Evolutionary conservation across 2,329 filamentous ascomycete genomes (phyloP).

Genomic region (Cladosporium cucumerinum): DNA sequence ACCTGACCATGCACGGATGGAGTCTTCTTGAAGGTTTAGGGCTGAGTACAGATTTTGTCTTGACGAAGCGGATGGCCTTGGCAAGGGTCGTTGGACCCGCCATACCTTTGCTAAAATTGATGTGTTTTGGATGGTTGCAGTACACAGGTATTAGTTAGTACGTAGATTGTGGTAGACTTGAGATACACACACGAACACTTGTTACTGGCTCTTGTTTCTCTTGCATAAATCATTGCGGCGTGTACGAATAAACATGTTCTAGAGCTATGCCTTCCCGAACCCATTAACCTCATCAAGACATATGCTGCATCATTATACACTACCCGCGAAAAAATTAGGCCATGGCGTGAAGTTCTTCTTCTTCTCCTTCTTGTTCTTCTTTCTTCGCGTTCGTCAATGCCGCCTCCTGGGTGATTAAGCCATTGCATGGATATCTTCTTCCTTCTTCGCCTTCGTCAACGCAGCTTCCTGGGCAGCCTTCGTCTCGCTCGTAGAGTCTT

Average conservation of each 20-base stretch:
- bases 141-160: neutral
- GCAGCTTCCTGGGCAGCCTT: conserved; percentile 32
- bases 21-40: neutral
- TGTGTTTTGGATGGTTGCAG: neutral
- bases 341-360: too few species aligned
- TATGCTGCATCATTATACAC: too few species aligned
- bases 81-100: neutral
- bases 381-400: neutral
- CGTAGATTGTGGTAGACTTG: neutral
- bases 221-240: neutral
- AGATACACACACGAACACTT: neutral
- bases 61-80: neutral
- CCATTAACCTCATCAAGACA: neutral
- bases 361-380: too few species aligned
- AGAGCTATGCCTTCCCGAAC: neutral
- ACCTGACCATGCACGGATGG: neutral
- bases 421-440: neutral
- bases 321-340: too few species aligned
- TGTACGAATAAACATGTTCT: neutral
- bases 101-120: neutral
- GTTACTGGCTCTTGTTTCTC: neutral
- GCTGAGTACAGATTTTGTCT: conserved; percentile 4
- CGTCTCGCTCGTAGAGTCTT: conserved; percentile 44
- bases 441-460: neutral
- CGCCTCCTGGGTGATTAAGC: conserved; percentile 17